Evolutionary conservation across 495 filamentous ascomycete species (phyloP).

Genomic region (Neurospora intermedia): DNA sequence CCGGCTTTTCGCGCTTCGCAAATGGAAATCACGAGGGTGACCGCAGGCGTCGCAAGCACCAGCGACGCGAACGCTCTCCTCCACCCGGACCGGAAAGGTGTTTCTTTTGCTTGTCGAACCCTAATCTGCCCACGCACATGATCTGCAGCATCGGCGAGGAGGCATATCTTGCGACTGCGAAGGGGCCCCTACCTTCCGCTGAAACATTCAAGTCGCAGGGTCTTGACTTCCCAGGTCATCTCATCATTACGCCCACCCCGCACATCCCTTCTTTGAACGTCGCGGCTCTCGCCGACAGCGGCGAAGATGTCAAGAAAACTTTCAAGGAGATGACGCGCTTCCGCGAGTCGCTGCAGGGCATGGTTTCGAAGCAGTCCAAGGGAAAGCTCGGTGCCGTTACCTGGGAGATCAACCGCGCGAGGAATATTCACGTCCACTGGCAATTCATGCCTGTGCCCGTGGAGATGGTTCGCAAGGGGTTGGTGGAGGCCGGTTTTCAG

Average conservation of each 20-base stretch:
- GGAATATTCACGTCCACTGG: conserved; percentile 84
- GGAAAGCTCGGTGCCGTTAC: conserved; percentile 67
- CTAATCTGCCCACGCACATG: conserved; percentile 72
- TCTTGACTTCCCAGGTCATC: conserved; percentile 71
- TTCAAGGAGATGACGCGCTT: conserved; percentile 74
- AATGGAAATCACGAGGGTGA: conserved; percentile 48
- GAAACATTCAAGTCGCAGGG: conserved; percentile 47
- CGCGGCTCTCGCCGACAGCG: conserved; percentile 39
- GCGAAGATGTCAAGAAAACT: conserved; percentile 40
- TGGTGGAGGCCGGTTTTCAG: conserved; percentile 75
- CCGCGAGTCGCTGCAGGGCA: conserved; percentile 56
- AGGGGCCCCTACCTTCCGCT: conserved; percentile 68
- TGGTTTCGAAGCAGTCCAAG: conserved; percentile 46
- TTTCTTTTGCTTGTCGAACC: conserved; percentile 90
- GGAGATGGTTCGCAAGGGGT: conserved; percentile 49
- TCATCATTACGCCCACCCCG: conserved; percentile 79
- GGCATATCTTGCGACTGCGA: conserved; percentile 79
- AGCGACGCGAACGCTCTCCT: conserved; percentile 29
- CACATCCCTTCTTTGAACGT: conserved; percentile 47
- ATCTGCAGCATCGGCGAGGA: conserved; percentile 79
- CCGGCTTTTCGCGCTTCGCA: conserved; percentile 55
- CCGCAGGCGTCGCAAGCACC: conserved; percentile 46
- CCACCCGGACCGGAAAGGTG: conserved; percentile 69
- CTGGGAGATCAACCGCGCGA: conserved; percentile 73
- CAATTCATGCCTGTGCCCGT: conserved; percentile 76